Evolutionary conservation across 2,329 filamentous ascomycete genomes (phyloP).

Genomic region (Alternaria hordeiaustralica): DNA sequence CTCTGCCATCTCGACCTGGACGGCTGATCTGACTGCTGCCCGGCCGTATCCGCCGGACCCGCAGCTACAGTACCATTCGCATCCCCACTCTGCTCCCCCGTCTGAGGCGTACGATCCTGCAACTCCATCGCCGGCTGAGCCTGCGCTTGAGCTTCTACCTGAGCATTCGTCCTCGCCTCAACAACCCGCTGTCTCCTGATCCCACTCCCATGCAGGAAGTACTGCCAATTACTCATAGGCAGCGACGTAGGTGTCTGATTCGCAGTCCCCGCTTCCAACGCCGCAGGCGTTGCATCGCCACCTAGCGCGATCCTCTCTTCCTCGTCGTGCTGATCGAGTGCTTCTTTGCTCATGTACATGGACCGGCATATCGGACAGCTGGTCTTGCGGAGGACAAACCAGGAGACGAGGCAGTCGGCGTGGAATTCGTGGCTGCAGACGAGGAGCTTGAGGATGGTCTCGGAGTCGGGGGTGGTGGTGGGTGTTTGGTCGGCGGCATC

Average conservation of each 20-base stretch:
- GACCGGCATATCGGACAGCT: slow-evolving; percentile 43
- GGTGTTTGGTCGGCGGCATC: not conserved
- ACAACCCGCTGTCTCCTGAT: not conserved
- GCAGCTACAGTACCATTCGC: not conserved
- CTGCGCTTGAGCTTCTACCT: not conserved
- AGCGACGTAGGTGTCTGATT: not conserved
- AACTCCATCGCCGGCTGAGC: slow-evolving; percentile 3
- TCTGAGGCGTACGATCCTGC: not conserved
- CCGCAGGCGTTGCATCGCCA: not conserved
- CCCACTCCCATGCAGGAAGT: slow-evolving; percentile 14
- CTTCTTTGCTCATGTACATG: slow-evolving; percentile 31
- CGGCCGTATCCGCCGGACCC: not conserved
- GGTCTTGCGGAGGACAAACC: slow-evolving; percentile 38
- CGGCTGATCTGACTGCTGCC: not conserved
- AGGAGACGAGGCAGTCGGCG: slow-evolving; percentile 39
- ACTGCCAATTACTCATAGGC: slow-evolving; percentile 18
- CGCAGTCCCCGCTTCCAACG: not conserved
- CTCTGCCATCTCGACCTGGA: not conserved
- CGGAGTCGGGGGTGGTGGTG: slow-evolving; percentile 8
- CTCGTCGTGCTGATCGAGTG: slow-evolving; percentile 20
- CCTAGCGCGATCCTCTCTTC: slow-evolving; percentile 13
- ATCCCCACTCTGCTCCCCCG: not conserved
- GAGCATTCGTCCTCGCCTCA: not conserved
- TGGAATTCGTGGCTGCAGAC: slow-evolving; percentile 42
- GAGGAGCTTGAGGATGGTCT: slow-evolving; percentile 35